A percentile compares a stretch with the other conserved stretches of the same genome.
Conservation (phyloP, 2,329 filamentous ascomycete species). For the Orbilia brochopaga region DNA sequence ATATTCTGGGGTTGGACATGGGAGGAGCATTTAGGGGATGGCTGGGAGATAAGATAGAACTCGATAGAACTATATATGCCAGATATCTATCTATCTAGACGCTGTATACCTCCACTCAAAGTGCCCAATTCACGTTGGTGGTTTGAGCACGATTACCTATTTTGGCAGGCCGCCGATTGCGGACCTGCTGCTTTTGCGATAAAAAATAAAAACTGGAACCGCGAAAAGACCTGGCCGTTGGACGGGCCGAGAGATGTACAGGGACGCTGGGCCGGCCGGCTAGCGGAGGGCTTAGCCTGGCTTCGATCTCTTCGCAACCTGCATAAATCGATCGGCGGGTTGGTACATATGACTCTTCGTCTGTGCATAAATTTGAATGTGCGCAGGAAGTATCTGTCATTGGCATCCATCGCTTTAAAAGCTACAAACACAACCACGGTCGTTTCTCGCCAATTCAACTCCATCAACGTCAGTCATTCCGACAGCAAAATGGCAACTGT, state of each 20-base stretch:
- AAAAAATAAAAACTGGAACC: slow-evolving; percentile 6
- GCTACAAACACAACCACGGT: background rate
- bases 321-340: slow-evolving; percentile 2
- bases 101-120: background rate
- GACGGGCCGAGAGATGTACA: slow-evolving; percentile 36
- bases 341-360: slow-evolving; percentile 32
- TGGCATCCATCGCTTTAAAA: slow-evolving; percentile 5
- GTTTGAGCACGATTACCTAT: slow-evolving; percentile 17
- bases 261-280: slow-evolving; percentile 30
- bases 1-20: slow-evolving; percentile 13
- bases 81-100: slow-evolving; percentile 21
- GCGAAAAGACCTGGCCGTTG: slow-evolving; percentile 11
- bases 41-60: slow-evolving; percentile 18
- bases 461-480: slow-evolving; percentile 1
- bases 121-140: background rate
- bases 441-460: background rate
- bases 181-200: slow-evolving; percentile 44
- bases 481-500: slow-evolving; percentile 56
- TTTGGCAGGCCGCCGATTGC: slow-evolving; percentile 47
- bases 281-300: slow-evolving; percentile 48
- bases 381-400: background rate
- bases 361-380: slow-evolving; percentile 33
- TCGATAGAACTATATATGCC: slow-evolving; percentile 18
- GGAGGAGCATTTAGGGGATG: background rate
- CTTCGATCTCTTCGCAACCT: slow-evolving; percentile 11